Evolutionary conservation across 108 stramenopile species (phyloP).

Genomic region (Discostella pseudostelligera): DNA sequence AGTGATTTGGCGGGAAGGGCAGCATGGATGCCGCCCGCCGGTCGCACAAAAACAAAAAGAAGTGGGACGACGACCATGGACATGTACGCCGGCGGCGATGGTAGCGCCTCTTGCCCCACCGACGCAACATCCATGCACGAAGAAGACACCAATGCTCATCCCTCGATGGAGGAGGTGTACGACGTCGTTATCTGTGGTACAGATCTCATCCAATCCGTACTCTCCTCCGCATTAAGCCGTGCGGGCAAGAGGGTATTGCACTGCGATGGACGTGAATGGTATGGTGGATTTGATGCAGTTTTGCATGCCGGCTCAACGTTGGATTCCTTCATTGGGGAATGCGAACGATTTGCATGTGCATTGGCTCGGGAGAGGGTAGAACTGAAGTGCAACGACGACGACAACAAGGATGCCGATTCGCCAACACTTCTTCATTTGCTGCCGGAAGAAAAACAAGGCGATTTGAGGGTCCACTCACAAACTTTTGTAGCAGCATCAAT

Average conservation of each 20-base stretch:
- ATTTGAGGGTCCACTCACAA: slow-evolving; percentile 37
- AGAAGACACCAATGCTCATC: too few species aligned
- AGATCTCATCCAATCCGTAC: slow-evolving; percentile 70
- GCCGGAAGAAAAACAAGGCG: slow-evolving; percentile 27
- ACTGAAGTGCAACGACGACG: neutral
- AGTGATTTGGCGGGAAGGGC: too few species aligned
- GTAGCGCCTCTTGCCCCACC: too few species aligned
- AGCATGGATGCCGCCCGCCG: too few species aligned
- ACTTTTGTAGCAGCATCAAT: slow-evolving; percentile 15
- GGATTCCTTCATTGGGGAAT: slow-evolving; percentile 38
- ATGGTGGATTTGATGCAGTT: slow-evolving; percentile 79
- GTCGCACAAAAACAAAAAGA: too few species aligned
- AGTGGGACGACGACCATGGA: too few species aligned
- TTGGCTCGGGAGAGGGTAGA: neutral
- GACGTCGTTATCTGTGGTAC: slow-evolving; percentile 81
- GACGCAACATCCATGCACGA: too few species aligned
- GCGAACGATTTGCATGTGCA: neutral
- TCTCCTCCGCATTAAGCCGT: slow-evolving; percentile 74
- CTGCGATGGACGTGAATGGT: slow-evolving; percentile 75
- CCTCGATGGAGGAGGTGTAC: slow-evolving; percentile 35
- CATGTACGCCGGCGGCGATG: too few species aligned
- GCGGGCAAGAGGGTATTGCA: slow-evolving; percentile 74
- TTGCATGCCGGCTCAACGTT: slow-evolving; percentile 42
- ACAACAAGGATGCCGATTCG: neutral
- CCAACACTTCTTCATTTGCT: slow-evolving; percentile 11